Evolutionary conservation across 2,329 filamentous ascomycete species (phyloP), one percentile per base, ranked within the genome.

Genomic region (Sporothrix dimorphospora): DNA sequence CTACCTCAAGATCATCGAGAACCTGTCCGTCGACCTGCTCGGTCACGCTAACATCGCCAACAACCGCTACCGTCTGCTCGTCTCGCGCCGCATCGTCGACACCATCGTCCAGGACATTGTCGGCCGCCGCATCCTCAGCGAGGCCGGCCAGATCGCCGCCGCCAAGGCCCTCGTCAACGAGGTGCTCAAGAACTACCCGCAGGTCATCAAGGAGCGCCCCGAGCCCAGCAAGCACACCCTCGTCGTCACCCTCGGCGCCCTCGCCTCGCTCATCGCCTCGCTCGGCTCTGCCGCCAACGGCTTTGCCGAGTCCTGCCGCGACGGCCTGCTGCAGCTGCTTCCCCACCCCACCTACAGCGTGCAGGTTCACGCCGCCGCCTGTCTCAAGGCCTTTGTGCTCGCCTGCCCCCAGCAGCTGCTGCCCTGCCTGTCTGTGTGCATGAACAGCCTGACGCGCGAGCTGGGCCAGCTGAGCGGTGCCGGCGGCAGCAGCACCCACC

Each of bases 331-430:
- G 51, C 94, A 98, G 79, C 93, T 97, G 6, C 84, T 98, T 34
- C 93, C 97, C 77, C 96, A 99, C 81, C 94, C 94, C 0, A 98
- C 94, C 81, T 98, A 98, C 81, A 96, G 94, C 4, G 96, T 99
- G 1, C 96, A 99, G 79, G 90, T 98, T 3, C 92, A 96, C 77
- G 91, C 94, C 1, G 93, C 96, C 4, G 89, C 92, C 73, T 97
- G 94, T 78, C 85, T 98, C 77, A 94, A 95, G 76, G 89, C 88
- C 0, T 96, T 98, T 78, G 93, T 97, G 0, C 85, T 97, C 57
- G 94, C 94, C 16, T 98, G 94, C 76, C 96, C 96, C 4, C 93
- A 97, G 76, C 95, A 98, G 79, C 88, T 99, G 6, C 84, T 98
- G 5, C 93, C 94, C 2, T 96, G 94, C 75, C 89, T 98, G 21